Evolutionary conservation across 495 filamentous ascomycete species (phyloP).

Genomic region (Penicillium mononematosum): DNA sequence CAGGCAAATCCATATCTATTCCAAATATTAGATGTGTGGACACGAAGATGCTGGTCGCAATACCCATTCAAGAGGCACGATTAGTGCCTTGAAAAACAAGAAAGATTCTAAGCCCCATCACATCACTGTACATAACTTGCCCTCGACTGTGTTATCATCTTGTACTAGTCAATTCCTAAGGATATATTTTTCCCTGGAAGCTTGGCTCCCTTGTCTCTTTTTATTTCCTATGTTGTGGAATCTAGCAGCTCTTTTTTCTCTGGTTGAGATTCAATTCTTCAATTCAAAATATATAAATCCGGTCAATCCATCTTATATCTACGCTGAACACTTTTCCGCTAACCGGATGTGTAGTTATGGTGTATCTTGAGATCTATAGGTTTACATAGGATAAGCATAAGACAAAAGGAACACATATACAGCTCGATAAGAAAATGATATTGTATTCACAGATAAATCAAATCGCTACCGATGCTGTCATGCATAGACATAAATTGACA

Average conservation of each 20-base stretch:
- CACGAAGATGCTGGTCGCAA: constrained; percentile 9
- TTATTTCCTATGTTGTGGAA: constrained; percentile 30
- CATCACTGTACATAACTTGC: constrained; percentile 40
- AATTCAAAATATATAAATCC: constrained; percentile 5
- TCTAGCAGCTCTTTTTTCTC: constrained; percentile 26
- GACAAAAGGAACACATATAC: not conserved
- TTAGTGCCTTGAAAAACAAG: constrained; percentile 26
- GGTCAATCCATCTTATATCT: not conserved
- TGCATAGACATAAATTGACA: constrained; percentile 30
- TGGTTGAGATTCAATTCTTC: constrained; percentile 4
- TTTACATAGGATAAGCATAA: not conserved
- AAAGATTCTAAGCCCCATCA: constrained; percentile 25
- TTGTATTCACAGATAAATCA: constrained; percentile 36
- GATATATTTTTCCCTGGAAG: constrained; percentile 16
- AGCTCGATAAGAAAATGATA: constrained; percentile 24
- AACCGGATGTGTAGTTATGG: not conserved
- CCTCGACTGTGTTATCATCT: constrained; percentile 29
- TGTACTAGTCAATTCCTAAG: constrained; percentile 39
- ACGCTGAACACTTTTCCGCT: not conserved
- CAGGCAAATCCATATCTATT: not conserved
- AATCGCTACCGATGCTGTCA: constrained; percentile 37
- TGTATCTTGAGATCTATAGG: not conserved
- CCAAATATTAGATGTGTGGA: constrained; percentile 13
- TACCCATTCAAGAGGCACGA: constrained; percentile 16
- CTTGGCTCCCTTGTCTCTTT: constrained; percentile 24